Conservation (phyloP, 2,329 filamentous ascomycete species). For the Pezicula rhizophila region DNA sequence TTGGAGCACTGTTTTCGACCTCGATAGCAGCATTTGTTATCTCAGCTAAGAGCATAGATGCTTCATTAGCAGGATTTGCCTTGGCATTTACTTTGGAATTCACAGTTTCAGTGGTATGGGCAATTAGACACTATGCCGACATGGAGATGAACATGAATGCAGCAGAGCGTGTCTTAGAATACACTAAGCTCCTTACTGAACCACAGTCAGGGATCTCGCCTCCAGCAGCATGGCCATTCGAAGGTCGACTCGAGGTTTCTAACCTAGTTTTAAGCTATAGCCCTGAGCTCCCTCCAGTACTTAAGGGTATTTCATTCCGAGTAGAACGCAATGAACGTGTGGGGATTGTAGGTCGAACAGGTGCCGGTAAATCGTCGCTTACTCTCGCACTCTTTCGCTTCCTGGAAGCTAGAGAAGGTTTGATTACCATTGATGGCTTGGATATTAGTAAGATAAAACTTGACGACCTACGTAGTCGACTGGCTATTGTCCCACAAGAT, state of each 20-base stretch:
- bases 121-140: conserved; percentile 58
- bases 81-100: conserved; percentile 68
- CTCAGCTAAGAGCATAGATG: conserved; percentile 51
- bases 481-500: conserved; percentile 19
- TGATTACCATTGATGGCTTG: conserved; percentile 14
- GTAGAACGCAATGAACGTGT: conserved; percentile 53
- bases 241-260: conserved; percentile 65
- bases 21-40: conserved; percentile 59
- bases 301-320: conserved; percentile 61
- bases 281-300: conserved; percentile 59
- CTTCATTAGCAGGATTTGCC: conserved; percentile 67
- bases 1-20: conserved; percentile 63
- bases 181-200: conserved; percentile 61
- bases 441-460: conserved; percentile 17
- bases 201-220: conserved; percentile 52
- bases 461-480: conserved; percentile 12
- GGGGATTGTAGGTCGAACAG: conserved; percentile 9
- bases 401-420: conserved; percentile 11
- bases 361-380: conserved; percentile 15
- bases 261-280: conserved; percentile 67
- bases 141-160: conserved; percentile 74
- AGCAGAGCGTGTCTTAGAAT: conserved; percentile 68
- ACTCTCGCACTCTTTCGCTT: conserved; percentile 16
- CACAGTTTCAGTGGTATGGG: conserved; percentile 53
- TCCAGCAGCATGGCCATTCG: conserved; percentile 66